A percentile compares a stretch with the other conserved stretches of the same genome.
Evolutionary conservation across 1,284 basidiomycete species (phyloP).

Genomic region (Cystobasidiaceae sp.): DNA sequence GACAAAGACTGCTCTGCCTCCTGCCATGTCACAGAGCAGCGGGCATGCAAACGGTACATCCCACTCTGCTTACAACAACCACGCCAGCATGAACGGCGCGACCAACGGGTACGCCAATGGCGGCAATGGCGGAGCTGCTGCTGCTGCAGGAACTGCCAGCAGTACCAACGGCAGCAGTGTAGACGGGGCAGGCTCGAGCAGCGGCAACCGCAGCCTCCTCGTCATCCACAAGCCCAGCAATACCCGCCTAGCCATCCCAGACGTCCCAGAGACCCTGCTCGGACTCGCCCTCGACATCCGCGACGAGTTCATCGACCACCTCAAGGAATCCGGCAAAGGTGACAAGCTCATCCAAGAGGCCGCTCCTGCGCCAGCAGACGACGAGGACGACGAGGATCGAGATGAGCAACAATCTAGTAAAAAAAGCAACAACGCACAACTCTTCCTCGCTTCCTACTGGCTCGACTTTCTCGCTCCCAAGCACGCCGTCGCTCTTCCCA

Average conservation of each 20-base stretch:
- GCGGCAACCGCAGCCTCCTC: not conserved
- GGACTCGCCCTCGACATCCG: conserved; percentile 36
- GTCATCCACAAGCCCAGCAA: conserved; percentile 15
- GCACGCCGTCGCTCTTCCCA: conserved; percentile 36
- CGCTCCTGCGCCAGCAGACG: conserved; percentile 40
- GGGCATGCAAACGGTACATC: not conserved
- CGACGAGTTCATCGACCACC: conserved; percentile 41
- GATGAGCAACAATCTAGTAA: not conserved
- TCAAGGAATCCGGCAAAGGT: conserved; percentile 33
- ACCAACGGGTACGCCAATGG: not conserved
- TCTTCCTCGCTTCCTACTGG: conserved; percentile 45
- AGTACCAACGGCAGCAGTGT: not conserved
- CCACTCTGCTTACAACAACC: too few relatives aligned
- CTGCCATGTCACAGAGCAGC: not conserved
- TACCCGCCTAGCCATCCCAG: conserved; percentile 8
- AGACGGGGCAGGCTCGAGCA: not conserved
- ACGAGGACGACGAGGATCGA: conserved; percentile 37
- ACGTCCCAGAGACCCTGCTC: conserved; percentile 18
- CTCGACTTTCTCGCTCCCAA: conserved; percentile 44
- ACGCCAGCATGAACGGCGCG: not conserved
- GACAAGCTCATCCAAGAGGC: conserved; percentile 40
- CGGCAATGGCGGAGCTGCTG: not conserved
- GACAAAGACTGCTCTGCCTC: not conserved
- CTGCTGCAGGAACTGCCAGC: not conserved
- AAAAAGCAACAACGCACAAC: conserved; percentile 34